Evolutionary conservation across 805 yeast species (phyloP), one percentile per base, ranked within the genome.

Genomic region (Starmerella geochares): DNA sequence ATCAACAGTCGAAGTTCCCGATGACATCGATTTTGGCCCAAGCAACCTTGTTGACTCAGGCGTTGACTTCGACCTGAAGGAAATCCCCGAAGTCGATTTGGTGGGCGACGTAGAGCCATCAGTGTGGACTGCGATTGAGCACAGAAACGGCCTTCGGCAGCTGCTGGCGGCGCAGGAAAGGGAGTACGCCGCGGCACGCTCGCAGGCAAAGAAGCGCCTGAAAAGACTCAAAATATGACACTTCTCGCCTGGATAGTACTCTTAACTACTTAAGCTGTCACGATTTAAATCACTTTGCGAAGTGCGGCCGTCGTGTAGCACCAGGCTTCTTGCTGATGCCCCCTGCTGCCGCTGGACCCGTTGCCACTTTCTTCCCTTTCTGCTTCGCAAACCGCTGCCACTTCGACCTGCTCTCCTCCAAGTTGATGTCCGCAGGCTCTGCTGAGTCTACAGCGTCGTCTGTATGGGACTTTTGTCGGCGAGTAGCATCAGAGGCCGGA

Each of bases 91-190:
- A 2, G 56, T 49, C 20, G 33, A 29, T n/a, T 42, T 57, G 23
- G 56, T 53, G 4, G 60, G 60, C 10, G 62, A 58, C 36, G 39
- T 49, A 1, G 50, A 44, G 29, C 58, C 59, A 20, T 54, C 58
- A 8, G 56, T 58, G 4, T 58, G 62, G 62, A 36, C 54, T 1
- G 60, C 53, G 7, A 38, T 58, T 5, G 57, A 54, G 51, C 44
- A 49, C 25, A 45, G 37, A 25, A 50, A 46, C 23, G 31, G 45
- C 27, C 46, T 47, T 32, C 33, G 29, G n/a, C 52, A 50, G 21
- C 49, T 47, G 46, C 38, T 35, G 2, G 19, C 38, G 4, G 10
- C 27, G 7, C 31, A 35, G 23, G 54, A 51, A 35, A 48, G 51
- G 42, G 57, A 51, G 45, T 51, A 35, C 31, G 16, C 44, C 13